Evolutionary conservation across 805 yeast genomes (phyloP), one percentile per base, ranked within the genome.

Genomic region (Metschnikowia sp.): DNA sequence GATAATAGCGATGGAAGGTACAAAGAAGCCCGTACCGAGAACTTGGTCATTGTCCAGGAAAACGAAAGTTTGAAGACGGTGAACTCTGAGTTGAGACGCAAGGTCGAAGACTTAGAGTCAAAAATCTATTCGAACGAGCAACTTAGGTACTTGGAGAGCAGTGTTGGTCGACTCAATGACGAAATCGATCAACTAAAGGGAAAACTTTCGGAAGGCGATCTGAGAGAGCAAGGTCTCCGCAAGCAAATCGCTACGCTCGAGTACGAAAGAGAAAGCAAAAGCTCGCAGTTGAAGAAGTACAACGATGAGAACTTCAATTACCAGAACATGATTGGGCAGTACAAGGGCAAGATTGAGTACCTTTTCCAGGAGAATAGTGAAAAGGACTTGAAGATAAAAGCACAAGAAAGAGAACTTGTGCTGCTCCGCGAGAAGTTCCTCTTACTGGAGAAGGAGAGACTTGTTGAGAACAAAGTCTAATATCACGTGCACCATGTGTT

Each of bases 1-100:
- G 48, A 61, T 54, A 8, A 58, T 52, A 49, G 75, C 31, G 58
- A 56, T 35, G 45, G 44, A 22, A 44, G 68, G 42, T 72, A 66
- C 52, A 70, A 64, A 43, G 63, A 58, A 13, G 55, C 71, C 32
- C 61, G 82, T 49, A 77, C 77, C 39, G 81, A 81, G 39, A 75
- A 78, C 35, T 68, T 83, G 47, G 79, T 82, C 42, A 63, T 82
- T 4, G 66, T 72, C 22, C 88, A 86, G 62, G 94, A 86, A 59
- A 85, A 83, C 57, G 82, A 81, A 56, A 77, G 85, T 1, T 60
- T 86, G 37, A 78, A 77, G 28, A 82, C 74, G 51, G 75, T 74
- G 49, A 81, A 84, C 55, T 65, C 65, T 32, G 80, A 81, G 41
- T 64, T 86, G 51, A 73, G 68, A 44, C 47, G 50, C 12, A 78